phyloP scores from a whole-genome alignment of 495 filamentous ascomycete species.

The Tetracladium marchalianum region DNA sequence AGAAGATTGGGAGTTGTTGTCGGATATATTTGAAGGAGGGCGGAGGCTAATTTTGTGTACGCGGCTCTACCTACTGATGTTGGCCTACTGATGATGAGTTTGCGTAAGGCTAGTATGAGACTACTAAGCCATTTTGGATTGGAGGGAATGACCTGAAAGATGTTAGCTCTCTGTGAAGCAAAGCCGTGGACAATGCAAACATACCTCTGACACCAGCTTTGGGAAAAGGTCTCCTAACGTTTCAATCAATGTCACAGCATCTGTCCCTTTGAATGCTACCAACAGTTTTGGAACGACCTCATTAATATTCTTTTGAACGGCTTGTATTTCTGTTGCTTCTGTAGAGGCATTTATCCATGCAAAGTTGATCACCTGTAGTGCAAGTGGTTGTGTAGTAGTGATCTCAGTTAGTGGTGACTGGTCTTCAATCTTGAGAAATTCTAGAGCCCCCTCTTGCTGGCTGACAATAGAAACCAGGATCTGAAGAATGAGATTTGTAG shows the following conservation, averaged over 20 bases:
- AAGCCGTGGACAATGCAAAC: conserved; percentile 13
- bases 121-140: conserved; percentile 32
- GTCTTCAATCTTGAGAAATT: conserved; percentile 35
- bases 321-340: background rate
- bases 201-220: conserved; percentile 29
- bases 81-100: conserved; percentile 35
- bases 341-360: conserved; percentile 35
- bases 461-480: conserved; percentile 41
- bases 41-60: conserved; percentile 38
- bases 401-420: conserved; percentile 41
- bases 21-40: conserved; percentile 43
- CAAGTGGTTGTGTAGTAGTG: conserved; percentile 38
- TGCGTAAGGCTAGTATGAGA: conserved; percentile 28
- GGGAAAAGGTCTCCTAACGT: conserved; percentile 36
- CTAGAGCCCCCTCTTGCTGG: conserved; percentile 32
- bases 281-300: conserved; percentile 31
- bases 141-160: conserved; percentile 19
- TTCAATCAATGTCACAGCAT: conserved; percentile 37
- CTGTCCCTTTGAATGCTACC: conserved; percentile 37
- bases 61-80: conserved; percentile 35
- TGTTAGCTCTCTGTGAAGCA: conserved; percentile 15
- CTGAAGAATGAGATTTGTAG: conserved; percentile 39
- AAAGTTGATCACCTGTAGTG: conserved; percentile 38
- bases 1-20: conserved; percentile 30
- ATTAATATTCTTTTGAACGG: conserved; percentile 29